Evolutionary conservation across 306 rosid species (phyloP), one percentile per base, ranked within the genome.

Genomic region (Quercus parvula): DNA sequence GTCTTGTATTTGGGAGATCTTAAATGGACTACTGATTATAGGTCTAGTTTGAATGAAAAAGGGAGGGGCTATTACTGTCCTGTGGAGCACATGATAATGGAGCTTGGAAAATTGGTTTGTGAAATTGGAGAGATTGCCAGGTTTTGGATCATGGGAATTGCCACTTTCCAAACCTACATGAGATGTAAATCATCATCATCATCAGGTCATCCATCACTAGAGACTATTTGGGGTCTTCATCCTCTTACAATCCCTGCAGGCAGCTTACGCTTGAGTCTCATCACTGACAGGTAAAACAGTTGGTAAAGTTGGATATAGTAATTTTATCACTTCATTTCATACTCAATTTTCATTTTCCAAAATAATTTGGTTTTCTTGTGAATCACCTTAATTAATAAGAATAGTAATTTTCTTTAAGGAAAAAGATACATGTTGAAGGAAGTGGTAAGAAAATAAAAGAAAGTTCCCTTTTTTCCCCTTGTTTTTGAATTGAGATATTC

Each of bases 1-100:
- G 81, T 96, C 73, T 90, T 96, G 86, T 91, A 90, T 71, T 54
- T 96, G 62, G 99, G 98, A 66, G 99, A 96, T 86, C 97, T 96
- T 41, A 88, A 89, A 76, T 96, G 93, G 93, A 75, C 86, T 5
- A 81, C 82, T 35, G 96, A 93, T 59, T 85, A 87, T 79, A 82
- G 85, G 63, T 80, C 63, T n/a, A 54, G 76, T 56, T 57, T 66
- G 12, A 73, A 57, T 24, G 82, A 80, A 15, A 81, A 86, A 84
- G 88, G 85, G 62, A 80, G 90, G 57, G 88, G 59, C 6, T 87
- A 76, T 57, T 93, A 91, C 70, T 93, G 92, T 77, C 88, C 96
- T 0, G 86, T 91, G 79, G 99, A 96, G 76, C 93, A 96, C 85
- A 82, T 88, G 89, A 75, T 90, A 28, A 84, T 79, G 89, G 99